A percentile compares a stretch with the other conserved stretches of the same genome.
Conservation (phyloP, 257 asterid genomes). For the Thymus mandschuricus region DNA sequence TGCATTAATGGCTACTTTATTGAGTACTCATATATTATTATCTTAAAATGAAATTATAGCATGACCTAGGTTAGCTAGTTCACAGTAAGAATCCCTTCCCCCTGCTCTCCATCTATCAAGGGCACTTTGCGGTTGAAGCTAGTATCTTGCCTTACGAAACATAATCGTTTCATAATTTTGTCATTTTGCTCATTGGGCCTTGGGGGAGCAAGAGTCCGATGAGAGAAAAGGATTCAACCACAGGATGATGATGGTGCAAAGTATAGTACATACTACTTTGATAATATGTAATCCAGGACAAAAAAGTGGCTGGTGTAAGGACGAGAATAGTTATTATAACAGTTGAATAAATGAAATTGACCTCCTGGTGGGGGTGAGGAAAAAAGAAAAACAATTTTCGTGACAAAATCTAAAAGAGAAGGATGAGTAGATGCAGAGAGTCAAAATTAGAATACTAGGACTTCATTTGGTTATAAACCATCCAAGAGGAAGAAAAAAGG, state of each 20-base stretch:
- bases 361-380: neutral
- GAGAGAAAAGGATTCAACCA: neutral
- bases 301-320: neutral
- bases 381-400: neutral
- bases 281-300: neutral
- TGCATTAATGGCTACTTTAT: neutral
- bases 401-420: neutral
- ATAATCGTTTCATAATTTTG: neutral
- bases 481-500: neutral
- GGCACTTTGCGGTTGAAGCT: neutral
- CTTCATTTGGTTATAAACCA: neutral
- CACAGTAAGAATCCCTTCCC: neutral
- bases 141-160: neutral
- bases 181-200: neutral
- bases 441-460: neutral
- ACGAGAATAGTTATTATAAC: neutral
- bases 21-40: neutral
- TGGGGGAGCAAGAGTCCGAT: constrained; percentile 2
- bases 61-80: neutral
- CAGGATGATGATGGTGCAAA: neutral
- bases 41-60: constrained; percentile 4
- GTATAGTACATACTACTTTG: neutral
- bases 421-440: neutral
- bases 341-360: neutral
- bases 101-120: neutral